A percentile compares a stretch with the other conserved stretches of the same genome.
Conservation (phyloP, 2,329 filamentous ascomycete species). For the Didymella lethalis region DNA sequence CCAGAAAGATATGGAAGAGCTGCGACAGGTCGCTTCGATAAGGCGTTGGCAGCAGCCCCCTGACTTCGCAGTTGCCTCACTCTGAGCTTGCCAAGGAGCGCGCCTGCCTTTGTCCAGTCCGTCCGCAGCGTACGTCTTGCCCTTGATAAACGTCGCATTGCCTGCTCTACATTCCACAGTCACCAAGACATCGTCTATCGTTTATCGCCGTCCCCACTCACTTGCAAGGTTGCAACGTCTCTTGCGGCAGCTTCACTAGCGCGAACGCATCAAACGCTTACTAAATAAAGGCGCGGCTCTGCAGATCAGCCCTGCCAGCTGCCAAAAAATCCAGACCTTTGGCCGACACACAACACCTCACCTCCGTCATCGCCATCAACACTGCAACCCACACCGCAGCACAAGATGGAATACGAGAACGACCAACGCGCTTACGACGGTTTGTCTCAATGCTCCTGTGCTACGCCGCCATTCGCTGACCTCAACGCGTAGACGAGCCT, state of each 20-base stretch:
- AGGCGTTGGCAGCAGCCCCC: conserved; percentile 8
- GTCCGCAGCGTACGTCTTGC: conserved; percentile 12
- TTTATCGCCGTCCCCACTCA: conserved; percentile 29
- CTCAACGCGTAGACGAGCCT: conserved; percentile 59
- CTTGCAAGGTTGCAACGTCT: conserved; percentile 29
- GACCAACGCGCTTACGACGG: conserved; percentile 72
- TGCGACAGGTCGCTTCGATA: conserved; percentile 10
- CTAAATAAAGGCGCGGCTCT: conserved; percentile 40
- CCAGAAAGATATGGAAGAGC: conserved; percentile 10
- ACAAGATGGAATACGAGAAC: conserved; percentile 70
- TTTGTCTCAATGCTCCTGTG: conserved; percentile 51
- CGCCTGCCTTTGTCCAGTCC: conserved; percentile 21
- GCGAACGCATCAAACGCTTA: conserved; percentile 40
- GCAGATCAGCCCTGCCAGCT: conserved; percentile 43
- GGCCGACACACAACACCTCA: conserved; percentile 34
- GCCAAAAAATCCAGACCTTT: conserved; percentile 40
- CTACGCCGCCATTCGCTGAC: conserved; percentile 29
- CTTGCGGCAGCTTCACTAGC: conserved; percentile 33
- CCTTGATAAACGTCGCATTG: conserved; percentile 9
- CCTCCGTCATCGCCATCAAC: conserved; percentile 29
- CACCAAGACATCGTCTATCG: conserved; percentile 7
- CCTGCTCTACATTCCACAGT: conserved; percentile 5
- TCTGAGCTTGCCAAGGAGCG: conserved; percentile 11
- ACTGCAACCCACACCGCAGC: conserved; percentile 45
- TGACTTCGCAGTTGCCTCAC: conserved; percentile 21